Base-by-base conservation (phyloP, 1,139 yeast species). In the Geotrichum citri-aurantii region DNA sequence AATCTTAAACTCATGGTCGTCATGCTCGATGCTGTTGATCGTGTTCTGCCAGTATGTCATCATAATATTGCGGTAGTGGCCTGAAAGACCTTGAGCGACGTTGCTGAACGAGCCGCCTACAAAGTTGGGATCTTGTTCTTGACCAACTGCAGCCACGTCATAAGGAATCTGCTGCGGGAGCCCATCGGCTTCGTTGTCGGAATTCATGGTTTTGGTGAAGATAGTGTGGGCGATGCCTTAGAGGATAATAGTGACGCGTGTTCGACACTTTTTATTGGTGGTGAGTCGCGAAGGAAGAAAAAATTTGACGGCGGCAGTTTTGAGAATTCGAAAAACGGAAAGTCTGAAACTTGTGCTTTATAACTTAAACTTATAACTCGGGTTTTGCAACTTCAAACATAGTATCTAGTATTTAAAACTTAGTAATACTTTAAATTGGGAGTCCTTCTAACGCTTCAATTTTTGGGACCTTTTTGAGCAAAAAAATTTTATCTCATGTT, bases 31-130 rank as follows among this genome's bases (percentile, higher is more conserved):
- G 60, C 86, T 83, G 71, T 91, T 91, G 72, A 93, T 92, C 10
- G 71, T 69, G 67, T 88, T 95, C 75, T 93, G 99, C 99, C 99
- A 93, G 72, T 92, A 93, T 65, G 88, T 92, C 81, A 92, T 86
- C 93, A 93, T 88, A 76, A 86, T 81, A 66, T 89, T 93, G 62
- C 91, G 81, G 73, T 91, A 87, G 61, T 82, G 83, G 1, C 97
- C 97, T 1, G 80, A 79, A 48, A 93, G 78, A 1, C 99, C 99
- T 69, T 90, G 97, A 1, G 96, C 97, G 3, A 93, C 98, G 71
- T 93, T 93, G 64, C 86, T 83, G 72, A 93, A 93, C 29, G 70
- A 58, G 50, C 68, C 69, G 31, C 56, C 58, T 3, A 48, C 54
- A 29, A 49, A 46, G 27, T 42, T 46, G 12, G 55, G 52, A 33